A percentile compares a stretch with the other conserved stretches of the same genome.
These are phyloP conservation scores for Anethum foeniculum DNA, from an alignment of 140 eudicot genomes.

Conservation along the genomic window DNA sequence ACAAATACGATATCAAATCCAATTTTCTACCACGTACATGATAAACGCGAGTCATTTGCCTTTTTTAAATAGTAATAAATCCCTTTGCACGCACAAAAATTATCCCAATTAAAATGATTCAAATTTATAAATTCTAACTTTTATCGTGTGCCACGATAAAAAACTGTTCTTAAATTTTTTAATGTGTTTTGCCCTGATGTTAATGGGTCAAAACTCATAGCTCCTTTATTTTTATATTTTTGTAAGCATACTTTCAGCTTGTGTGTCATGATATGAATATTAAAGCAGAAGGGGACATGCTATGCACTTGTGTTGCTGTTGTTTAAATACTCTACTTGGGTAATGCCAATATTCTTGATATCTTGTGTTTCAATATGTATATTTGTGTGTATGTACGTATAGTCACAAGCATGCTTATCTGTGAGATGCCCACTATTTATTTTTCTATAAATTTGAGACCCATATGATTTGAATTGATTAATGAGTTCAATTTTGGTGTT, in stretches of 20 bases:
- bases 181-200: neutral
- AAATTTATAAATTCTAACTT: too few species aligned
- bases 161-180: neutral
- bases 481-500: constrained; percentile 4
- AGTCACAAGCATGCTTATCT: constrained; percentile 22
- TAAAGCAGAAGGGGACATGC: constrained; percentile 25
- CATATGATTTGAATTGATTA: constrained; percentile 7
- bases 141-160: too few species aligned
- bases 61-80: too few species aligned
- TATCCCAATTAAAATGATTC: too few species aligned
- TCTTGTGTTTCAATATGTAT: constrained; percentile 8
- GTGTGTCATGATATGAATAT: constrained; percentile 6
- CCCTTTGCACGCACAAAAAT: too few species aligned
- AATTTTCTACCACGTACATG: too few species aligned
- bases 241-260: neutral
- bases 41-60: too few species aligned
- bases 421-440: constrained; percentile 20
- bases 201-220: neutral
- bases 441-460: constrained; percentile 17
- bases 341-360: neutral
- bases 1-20: too few species aligned
- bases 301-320: constrained; percentile 45
- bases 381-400: neutral
- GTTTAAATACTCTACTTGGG: neutral
- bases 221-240: neutral